Evolutionary conservation across 208 protist genomes (phyloP), one percentile per base, ranked within the genome.

Genomic region (Trypanosoma mega): DNA sequence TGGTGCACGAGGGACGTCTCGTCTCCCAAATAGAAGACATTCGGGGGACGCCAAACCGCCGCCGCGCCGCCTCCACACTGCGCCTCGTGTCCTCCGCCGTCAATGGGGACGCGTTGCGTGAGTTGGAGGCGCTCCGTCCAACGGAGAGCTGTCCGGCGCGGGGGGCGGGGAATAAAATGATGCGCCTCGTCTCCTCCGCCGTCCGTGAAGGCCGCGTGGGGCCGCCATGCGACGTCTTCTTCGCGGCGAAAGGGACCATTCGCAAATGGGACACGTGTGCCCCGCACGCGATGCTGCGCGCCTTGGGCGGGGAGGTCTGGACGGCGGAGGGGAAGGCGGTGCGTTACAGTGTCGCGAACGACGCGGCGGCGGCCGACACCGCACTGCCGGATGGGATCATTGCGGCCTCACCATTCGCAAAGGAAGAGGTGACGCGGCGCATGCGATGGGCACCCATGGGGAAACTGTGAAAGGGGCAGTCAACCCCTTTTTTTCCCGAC

Each of bases 201-300:
- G 54, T 83, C 21, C 21, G 3, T 29, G 60, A 11, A 14, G 20
- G 2, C 30, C 46, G 12, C 6, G 34, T 47, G 12, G 29, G 18
- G 39, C 60, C 34, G 55, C 49, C 45, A 7, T 68, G 59, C 5
- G 85, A 92, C 47, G 78, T 84, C 9, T 94, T 87, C 54, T 47
- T 92, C 2, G 81, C 69, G 39, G 82, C 80, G 9, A 65, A 63
- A 0, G 30, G 55, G 23, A 76, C 80, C 26, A 85, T 82, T 5
- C 87, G 80, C 51, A 80, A 83, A 51, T 93, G 89, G 86, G 89
- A 93, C 63, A 86, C 74, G 43, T 90, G 84, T 47, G 85, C 68
- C 4, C 75, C 84, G 12, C 78, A 93, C 56, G 89, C 86, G 8
- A 84, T 95, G 20, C 34, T 93, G 7, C 43, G 48, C 11, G 80